Base-by-base conservation (phyloP, 805 yeast genomes). In the Yarrowia phangngaensis region DNA sequence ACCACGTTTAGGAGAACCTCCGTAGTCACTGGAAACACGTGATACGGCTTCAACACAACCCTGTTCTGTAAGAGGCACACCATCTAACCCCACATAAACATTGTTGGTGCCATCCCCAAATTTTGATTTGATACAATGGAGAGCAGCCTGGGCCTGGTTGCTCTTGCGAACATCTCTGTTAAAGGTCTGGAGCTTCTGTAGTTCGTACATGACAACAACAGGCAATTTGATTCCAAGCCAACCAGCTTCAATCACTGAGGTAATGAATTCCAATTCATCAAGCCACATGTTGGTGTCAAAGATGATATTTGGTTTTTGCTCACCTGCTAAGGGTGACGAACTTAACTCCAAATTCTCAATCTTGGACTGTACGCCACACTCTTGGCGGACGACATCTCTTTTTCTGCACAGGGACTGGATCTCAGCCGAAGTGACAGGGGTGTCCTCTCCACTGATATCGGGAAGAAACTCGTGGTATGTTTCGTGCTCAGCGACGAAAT, bases 161-260 rank as follows among this genome's bases (percentile, higher is more conserved):
- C 45, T 38, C 19, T 8, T 26, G 11, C 24, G 32, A 17, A 38
- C 45, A 14, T 38, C 45, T 9, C 48, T 34, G 48, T 41, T 29
- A 22, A 29, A 41, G 4, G 48, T 41, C 48, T 29, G 34, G 16
- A 41, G 48, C 28, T 29, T 30, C 12, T 29, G 27, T 16, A 41
- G n/a, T 29, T 41, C 48, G 22, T 41, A 23, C 28, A 29, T 29
- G 22, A 41, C 48, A 17, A 29, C 15, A 14, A 41, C 22, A 8
- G 48, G 48, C 32, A 38, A 31, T 24, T 38, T 38, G 32, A 38
- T 17, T 8, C 45, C 32, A 6, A 38, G 24, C 45, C 45, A 38
- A 3, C 32, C 45, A 3, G 32, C 17, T 8, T 38, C 45, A 4
- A 38, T 32, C 17, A 38, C 45, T 0, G 45, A n/a, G 9, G 14